Base-by-base conservation (phyloP, 164 flowering plant genomes). In the Macadamia integrifolia region DNA sequence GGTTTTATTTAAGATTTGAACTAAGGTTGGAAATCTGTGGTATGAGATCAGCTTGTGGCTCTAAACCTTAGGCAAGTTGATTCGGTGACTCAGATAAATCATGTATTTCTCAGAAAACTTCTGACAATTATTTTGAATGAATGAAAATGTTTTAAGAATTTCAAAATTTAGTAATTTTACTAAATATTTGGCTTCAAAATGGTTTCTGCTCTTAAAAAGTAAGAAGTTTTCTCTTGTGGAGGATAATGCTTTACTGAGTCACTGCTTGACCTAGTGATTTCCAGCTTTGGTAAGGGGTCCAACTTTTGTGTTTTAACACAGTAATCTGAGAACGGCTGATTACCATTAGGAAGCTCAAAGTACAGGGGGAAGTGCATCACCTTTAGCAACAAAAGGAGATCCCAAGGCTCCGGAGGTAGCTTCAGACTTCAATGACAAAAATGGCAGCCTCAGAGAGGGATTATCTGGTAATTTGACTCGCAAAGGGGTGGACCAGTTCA, bases 261-360 rank as follows among this genome's bases (percentile, higher is more conserved):
- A 32, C 28, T 9, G 62, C 29, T 43, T 18, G n/a, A 7, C 42
- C 60, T 46, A 61, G 35, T 18, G 59, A 40, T 31, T 56, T 31
- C 58, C 49, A 60, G 55, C 50, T n/a, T 42, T 42, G 9, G 49
- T 61, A 50, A 23, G 23, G 23, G 35, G 63, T 14, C 50, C 68
- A 64, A 46, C 14, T 18, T 50, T 48, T 62, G 4, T 48, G 57
- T 64, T 32, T 15, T 4, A 44, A 28, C 17, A 14, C 59, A 65
- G 35, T 63, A 58, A 70, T 31, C 58, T 64, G 71, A 44, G 60
- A 68, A 61, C 50, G 67, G 42, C 73, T 64, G 31, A 55, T 67
- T 77, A 43, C 35, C 59, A 53, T 30, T 18, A 88, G 96, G 98
- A 85, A 69, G 83, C 58, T 67, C 85, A 78, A 69, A 63, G 76